A percentile compares a stretch with the other conserved stretches of the same genome.
These are phyloP conservation scores for Gossypium schwendimanii DNA, from an alignment of 441 rosid genomes.

Conservation along the genomic window DNA sequence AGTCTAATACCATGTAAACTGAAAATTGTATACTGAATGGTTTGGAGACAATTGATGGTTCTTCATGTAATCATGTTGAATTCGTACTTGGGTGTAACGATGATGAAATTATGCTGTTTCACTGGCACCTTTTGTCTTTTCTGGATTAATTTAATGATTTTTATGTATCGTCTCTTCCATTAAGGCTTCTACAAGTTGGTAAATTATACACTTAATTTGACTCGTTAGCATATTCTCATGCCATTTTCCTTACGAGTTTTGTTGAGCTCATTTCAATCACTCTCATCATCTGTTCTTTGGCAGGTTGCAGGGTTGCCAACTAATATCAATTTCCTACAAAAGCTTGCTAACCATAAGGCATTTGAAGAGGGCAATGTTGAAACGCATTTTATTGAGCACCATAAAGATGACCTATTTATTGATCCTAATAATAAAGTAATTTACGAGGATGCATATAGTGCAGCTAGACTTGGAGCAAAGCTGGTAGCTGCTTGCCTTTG, in stretches of 20 bases:
- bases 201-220: conserved; percentile 1
- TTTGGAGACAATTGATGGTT: background rate
- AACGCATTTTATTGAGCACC: conserved; percentile 89
- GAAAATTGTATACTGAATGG: background rate
- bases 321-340: conserved; percentile 72
- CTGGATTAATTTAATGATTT: background rate
- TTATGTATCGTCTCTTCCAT: background rate
- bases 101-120: background rate
- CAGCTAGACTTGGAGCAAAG: conserved; percentile 49
- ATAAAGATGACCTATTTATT: conserved; percentile 64
- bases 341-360: conserved; percentile 67
- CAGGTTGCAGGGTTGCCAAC: conserved; percentile 98
- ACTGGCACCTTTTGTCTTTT: background rate
- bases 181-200: background rate
- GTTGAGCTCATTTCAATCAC: background rate
- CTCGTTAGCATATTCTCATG: background rate
- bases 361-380: conserved; percentile 80
- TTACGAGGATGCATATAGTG: conserved; percentile 38
- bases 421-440: conserved; percentile 45
- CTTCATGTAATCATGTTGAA: background rate
- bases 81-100: background rate
- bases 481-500: conserved; percentile 76
- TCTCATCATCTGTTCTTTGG: conserved; percentile 16
- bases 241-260: background rate
- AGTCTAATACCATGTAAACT: background rate